Evolutionary conservation across 2,329 filamentous ascomycete species (phyloP).

Genomic region (Meredithiella fracta): DNA sequence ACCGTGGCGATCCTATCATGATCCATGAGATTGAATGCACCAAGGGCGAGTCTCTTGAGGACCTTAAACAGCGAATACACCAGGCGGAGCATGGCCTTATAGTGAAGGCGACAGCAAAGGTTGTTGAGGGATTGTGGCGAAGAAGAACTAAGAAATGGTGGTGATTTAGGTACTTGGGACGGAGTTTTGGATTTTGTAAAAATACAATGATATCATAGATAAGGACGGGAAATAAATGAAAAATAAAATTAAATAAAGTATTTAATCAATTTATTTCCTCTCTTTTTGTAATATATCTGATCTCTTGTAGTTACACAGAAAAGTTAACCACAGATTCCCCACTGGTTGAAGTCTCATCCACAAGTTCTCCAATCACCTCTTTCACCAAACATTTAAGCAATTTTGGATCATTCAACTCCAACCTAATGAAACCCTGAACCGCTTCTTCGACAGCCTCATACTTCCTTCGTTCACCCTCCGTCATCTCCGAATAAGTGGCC

Average conservation of each 20-base stretch:
- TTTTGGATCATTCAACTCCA: neutral
- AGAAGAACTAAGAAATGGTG: constrained; percentile 11
- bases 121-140: constrained; percentile 25
- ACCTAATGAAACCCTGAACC: constrained; percentile 40
- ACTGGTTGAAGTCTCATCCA: neutral
- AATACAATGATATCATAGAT: neutral
- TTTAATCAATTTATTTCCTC: neutral
- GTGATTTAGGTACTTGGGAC: neutral
- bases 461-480: constrained; percentile 42
- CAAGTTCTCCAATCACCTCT: constrained; percentile 7
- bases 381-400: constrained; percentile 6
- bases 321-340: neutral
- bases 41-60: constrained; percentile 45
- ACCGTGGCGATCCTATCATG: constrained; percentile 60
- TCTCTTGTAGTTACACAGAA: neutral
- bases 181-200: neutral
- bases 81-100: constrained; percentile 61
- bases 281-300: neutral
- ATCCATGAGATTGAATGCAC: constrained; percentile 50
- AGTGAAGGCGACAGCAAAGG: constrained; percentile 50
- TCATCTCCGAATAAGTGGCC: constrained; percentile 51
- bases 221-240: neutral
- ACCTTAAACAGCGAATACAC: constrained; percentile 59
- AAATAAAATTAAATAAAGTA: neutral
- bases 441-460: constrained; percentile 50